These are phyloP conservation scores for Pichia californica DNA, from an alignment of 805 yeast genomes.

Conservation along the genomic window DNA sequence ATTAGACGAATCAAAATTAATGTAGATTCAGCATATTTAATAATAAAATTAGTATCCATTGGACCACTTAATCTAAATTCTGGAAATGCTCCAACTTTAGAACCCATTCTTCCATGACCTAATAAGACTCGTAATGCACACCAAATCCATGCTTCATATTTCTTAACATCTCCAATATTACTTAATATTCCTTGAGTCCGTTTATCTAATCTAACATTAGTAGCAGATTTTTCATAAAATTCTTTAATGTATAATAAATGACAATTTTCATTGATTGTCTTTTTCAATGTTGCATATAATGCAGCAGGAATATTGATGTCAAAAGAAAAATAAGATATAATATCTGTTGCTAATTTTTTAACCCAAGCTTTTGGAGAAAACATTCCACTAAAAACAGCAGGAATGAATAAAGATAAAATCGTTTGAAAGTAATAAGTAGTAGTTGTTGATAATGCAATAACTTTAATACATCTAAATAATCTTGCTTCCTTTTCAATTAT, in stretches of 20 bases:
- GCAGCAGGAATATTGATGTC: constrained; percentile 19
- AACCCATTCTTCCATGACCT: constrained; percentile 86
- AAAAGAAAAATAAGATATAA: constrained; percentile 51
- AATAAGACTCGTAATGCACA: constrained; percentile 24
- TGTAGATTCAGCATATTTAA: constrained; percentile 47
- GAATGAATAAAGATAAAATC: constrained; percentile 45
- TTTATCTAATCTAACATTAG: constrained; percentile 20
- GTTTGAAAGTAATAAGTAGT: constrained; percentile 64
- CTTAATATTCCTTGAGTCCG: constrained; percentile 22
- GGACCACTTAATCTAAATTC: constrained; percentile 56
- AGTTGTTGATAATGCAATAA: constrained; percentile 60
- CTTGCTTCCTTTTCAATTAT: constrained; percentile 63
- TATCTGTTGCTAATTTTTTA: constrained; percentile 74
- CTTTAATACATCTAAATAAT: constrained; percentile 74
- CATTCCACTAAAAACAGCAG: constrained; percentile 71
- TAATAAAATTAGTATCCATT: constrained; percentile 53
- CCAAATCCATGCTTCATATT: constrained; percentile 32
- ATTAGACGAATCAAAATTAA: constrained; percentile 45
- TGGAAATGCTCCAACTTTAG: constrained; percentile 86
- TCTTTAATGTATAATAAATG: constrained; percentile 27
- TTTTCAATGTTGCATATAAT: constrained; percentile 21
- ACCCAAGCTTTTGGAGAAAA: constrained; percentile 76
- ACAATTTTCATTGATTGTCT: constrained; percentile 29
- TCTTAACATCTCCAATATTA: constrained; percentile 21
- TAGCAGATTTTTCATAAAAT: constrained; percentile 17